Evolutionary conservation across 495 filamentous ascomycete genomes (phyloP).

Genomic region (Letharia columbiana): DNA sequence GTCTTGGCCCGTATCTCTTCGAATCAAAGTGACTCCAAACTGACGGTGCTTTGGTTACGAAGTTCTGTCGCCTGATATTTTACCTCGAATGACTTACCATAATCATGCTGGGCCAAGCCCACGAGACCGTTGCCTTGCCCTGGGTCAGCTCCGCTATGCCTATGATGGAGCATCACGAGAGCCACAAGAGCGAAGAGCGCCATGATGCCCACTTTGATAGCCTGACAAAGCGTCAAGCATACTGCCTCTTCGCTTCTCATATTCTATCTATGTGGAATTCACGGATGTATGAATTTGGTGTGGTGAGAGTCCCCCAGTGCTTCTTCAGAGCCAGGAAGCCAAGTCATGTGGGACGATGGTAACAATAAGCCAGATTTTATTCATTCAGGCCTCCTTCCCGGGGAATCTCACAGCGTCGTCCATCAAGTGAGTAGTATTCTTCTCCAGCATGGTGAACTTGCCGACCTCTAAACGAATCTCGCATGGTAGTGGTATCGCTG

Average conservation of each 20-base stretch:
- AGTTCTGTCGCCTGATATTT: not conserved
- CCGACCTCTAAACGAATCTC: not conserved
- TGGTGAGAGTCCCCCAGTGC: constrained; percentile 32
- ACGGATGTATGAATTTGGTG: constrained; percentile 47
- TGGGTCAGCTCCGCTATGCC: not conserved
- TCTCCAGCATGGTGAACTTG: not conserved
- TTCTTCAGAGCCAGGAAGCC: constrained; percentile 31
- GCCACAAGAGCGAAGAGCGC: not conserved
- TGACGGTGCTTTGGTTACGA: not conserved
- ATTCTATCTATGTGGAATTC: constrained; percentile 54
- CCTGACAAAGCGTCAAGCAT: constrained; percentile 1
- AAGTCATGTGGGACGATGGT: constrained; percentile 7
- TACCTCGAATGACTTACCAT: not conserved
- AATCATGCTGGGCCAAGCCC: not conserved
- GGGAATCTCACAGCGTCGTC: constrained; percentile 35
- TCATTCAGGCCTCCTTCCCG: constrained; percentile 42
- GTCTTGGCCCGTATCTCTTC: not conserved
- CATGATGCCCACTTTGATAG: constrained; percentile 1
- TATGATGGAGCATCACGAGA: not conserved
- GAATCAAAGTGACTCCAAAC: not conserved
- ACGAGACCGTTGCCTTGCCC: not conserved
- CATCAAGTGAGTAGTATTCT: constrained; percentile 28
- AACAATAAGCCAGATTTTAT: constrained; percentile 34
- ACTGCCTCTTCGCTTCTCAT: constrained; percentile 41
- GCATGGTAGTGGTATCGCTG: constrained; percentile 30